A percentile compares a stretch with the other conserved stretches of the same genome.
Conservation (phyloP, 805 yeast genomes). For the Candida sonorensis region DNA sequence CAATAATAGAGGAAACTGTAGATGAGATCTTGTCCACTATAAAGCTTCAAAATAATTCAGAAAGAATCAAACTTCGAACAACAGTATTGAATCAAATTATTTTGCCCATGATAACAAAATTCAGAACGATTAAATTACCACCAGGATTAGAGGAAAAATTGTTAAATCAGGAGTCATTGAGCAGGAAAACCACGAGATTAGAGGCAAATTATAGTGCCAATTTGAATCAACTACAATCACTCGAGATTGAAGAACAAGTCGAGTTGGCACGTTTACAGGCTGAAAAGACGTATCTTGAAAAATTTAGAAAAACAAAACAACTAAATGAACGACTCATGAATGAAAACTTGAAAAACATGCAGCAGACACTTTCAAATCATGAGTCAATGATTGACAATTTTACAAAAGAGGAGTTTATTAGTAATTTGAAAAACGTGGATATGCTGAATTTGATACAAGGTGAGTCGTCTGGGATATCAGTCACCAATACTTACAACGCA, state of each 20-base stretch:
- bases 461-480: conserved; percentile 9
- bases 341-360: conserved; percentile 8
- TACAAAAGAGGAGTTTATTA: not conserved
- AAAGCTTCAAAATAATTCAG: conserved; percentile 10
- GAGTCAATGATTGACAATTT: not conserved
- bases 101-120: conserved; percentile 15
- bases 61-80: conserved; percentile 12
- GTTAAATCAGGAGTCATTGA: conserved; percentile 20
- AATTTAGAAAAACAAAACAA: conserved; percentile 11
- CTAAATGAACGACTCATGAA: conserved; percentile 10
- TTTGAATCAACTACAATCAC: conserved; percentile 19
- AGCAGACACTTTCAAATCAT: too few relatives aligned
- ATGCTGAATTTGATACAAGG: too few relatives aligned
- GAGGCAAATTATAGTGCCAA: conserved; percentile 21
- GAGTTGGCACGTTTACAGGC: conserved; percentile 14
- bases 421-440: too few relatives aligned
- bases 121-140: conserved; percentile 20
- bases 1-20: conserved; percentile 14
- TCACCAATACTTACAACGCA: not conserved
- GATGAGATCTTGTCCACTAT: conserved; percentile 14
- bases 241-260: conserved; percentile 15
- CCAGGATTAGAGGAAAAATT: conserved; percentile 17
- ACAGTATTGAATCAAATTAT: conserved; percentile 15
- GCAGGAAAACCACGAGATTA: conserved; percentile 16
- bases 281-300: conserved; percentile 15